phyloP scores from a whole-genome alignment of 2,329 filamentous ascomycete species.

The Aspergillus viridinutans region DNA sequence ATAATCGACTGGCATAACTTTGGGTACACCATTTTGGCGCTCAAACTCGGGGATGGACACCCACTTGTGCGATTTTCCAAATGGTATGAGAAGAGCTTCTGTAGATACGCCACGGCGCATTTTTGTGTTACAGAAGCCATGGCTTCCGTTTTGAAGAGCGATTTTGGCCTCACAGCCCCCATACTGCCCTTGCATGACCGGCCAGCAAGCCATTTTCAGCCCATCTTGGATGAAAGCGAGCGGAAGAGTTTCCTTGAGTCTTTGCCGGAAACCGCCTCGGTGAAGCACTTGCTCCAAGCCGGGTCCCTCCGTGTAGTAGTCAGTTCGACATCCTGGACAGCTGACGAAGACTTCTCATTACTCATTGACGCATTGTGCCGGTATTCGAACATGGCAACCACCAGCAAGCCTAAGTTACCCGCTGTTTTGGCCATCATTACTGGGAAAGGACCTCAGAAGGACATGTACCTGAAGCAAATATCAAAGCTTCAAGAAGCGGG shows the following conservation, averaged over 20 bases:
- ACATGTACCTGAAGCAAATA: conserved; percentile 67
- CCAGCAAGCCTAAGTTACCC: conserved; percentile 50
- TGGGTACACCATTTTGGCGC: conserved; percentile 83
- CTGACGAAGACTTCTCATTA: conserved; percentile 90
- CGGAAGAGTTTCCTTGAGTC: conserved; percentile 59
- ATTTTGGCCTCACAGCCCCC: conserved; percentile 62
- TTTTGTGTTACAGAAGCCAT: conserved; percentile 89
- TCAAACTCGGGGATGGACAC: conserved; percentile 60
- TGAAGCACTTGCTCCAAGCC: conserved; percentile 56
- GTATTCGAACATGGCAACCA: conserved; percentile 59
- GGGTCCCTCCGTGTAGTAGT: conserved; percentile 68
- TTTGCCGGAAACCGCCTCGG: conserved; percentile 60
- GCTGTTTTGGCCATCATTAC: conserved; percentile 85
- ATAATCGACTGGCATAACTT: conserved; percentile 99
- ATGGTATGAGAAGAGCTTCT: conserved; percentile 71
- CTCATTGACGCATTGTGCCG: conserved; percentile 75
- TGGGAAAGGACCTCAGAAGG: conserved; percentile 82
- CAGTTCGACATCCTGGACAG: conserved; percentile 94
- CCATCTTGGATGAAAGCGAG: conserved; percentile 50
- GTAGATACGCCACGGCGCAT: conserved; percentile 66
- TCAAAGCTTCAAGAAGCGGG: conserved; percentile 55
- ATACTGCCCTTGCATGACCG: conserved; percentile 79
- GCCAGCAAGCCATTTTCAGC: conserved; percentile 76
- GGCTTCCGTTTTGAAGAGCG: conserved; percentile 64
- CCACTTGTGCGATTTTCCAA: conserved; percentile 74